Base-by-base conservation (phyloP, 2,329 filamentous ascomycete species). In the Pseudogymnoascus sp. region DNA sequence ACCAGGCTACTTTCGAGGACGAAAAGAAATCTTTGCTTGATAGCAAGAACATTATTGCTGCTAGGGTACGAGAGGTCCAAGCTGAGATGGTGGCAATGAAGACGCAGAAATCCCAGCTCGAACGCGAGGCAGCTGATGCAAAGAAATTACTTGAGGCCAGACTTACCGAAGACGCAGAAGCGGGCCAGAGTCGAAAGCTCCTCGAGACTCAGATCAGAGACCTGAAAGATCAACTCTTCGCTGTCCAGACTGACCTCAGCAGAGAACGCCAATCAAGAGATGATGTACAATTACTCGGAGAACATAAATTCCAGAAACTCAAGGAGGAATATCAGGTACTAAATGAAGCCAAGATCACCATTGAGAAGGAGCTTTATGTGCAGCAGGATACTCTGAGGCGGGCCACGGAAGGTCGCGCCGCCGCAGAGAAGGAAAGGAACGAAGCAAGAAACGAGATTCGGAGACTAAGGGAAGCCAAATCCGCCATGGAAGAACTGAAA, bases 311-410 rank as follows among this genome's bases (percentile, higher is more conserved):
- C 70, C 81, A 89, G 50, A 85, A 88, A 61, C 80, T 99, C 65
- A 88, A 93, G 72, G 87, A 93, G 26, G 92, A 97, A 68, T 96
- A 87, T 69, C 88, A 96, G 60, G 84, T 86, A 35, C 81, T 97
- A 35, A 96, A 96, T 70, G 92, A 97, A 67, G 88, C 91, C 29
- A 99, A 99, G 76, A 96, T 97, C 70, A 96, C 87, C 56, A 96
- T 99, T 67, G 93, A 99, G 75, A 97, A 97, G 75, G 93, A 97
- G 75, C 87, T 99, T 74, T 97, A 97, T 73, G 88, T 90, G 4
- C 93, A 97, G 72, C 93, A 97, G 74, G 93, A 99, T 72, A 89
- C 90, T 10, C 83, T 97, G 53, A 86, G 95, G 38, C 86, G 93
- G 62, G 90, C 92, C 10, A 91, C 89, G 68, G 92, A 96, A 74